Base-by-base conservation (phyloP, 352 stramenopile genomes). In the Peronospora farinosa region DNA sequence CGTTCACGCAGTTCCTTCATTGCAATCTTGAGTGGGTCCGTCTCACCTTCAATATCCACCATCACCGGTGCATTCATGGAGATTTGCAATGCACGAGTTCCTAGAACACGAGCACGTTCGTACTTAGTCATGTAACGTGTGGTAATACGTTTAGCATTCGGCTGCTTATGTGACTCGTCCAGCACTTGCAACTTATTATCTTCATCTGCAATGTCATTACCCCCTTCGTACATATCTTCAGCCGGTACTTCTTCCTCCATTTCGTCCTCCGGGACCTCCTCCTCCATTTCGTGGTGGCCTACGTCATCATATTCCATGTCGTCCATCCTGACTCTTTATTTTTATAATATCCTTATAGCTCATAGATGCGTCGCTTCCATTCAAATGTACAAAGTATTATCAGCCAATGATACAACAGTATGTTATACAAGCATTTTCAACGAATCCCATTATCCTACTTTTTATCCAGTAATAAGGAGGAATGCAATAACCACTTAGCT, bases 101-200 rank as follows among this genome's bases (percentile, higher is more conserved):
- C 96, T 13, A 99, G 70, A 44, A 99, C 96, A 31, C 97, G 85
- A 12, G 97, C 96, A 53, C 92, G 76, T 69, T 99, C 96, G 74
- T 99, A 99, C 80, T 99, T 99, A 42, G 97, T 99, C 79, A 99
- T 97, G 79, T 98, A 99, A 33, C 86, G 76, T 7, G 96, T 99
- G 19, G 97, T 99, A 55, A 98, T 96, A 54, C 94, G 79, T 47
- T 92, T 76, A 15, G 70, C 72, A 60, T 95, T 95, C 12, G 83
- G 79, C 59, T 89, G 72, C 48, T 88, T 89, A 61, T 93, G 79
- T 16, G 78, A 91, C 54, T 91, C 82, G 64, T 93, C 80, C 15
- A 91, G 65, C 53, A 93, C 68, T 54, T 83, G 76, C 35, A 91
- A 56, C 54, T 86, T 86, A 43, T 54, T 63, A 40, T 92, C 76